Base-by-base conservation (phyloP, 495 filamentous ascomycete species). In the Penicillium soppii region DNA sequence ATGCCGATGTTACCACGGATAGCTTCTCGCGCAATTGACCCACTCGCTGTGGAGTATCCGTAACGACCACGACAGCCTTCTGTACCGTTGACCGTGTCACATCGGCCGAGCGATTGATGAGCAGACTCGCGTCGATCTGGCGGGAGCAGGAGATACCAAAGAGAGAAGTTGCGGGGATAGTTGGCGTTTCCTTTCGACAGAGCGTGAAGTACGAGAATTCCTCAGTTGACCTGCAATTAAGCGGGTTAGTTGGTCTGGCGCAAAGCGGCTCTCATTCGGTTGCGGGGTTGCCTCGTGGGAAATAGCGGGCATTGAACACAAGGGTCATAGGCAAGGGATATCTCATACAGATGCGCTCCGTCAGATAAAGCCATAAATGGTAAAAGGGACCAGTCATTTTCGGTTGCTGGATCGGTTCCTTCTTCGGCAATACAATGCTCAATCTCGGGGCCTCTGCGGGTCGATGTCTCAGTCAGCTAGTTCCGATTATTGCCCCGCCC, bases 141-240 rank as follows among this genome's bases (percentile, higher is more conserved):
- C 92, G 80, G 13, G 91, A 95, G 66, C 94, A 98, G 9, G 92
- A 88, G 58, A 98, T 97, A 52, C 94, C 94, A 68, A 98, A 97
- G 19, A 97, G 83, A 23, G 90, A 96, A 0, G 89, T 92, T 3
- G 86, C 81, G n/a, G 85, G 78, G 7, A 63, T 61, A 5, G 68
- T 69, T 30, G 71, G 65, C 26, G 79, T 82, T 30, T 79, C 83
- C 42, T 83, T 84, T 37, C 83, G 84, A 38, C 88, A 80, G 32
- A 98, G 86, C 12, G 95, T 97, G 70, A 98, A 98, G 74, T 97
- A 98, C 45, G 91, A 96, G 76, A 97, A 97, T 68, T 97, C 94
- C 67, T 98, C 94, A 20, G 84, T 86, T 7, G 88, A 82, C 32
- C 89, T 94, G 32, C 26, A 33, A 30, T 27, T 46, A 16, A 39